Evolutionary conservation across 768 basidiomycete species (phyloP).

Genomic region (Strobilomyces dryophilus): DNA sequence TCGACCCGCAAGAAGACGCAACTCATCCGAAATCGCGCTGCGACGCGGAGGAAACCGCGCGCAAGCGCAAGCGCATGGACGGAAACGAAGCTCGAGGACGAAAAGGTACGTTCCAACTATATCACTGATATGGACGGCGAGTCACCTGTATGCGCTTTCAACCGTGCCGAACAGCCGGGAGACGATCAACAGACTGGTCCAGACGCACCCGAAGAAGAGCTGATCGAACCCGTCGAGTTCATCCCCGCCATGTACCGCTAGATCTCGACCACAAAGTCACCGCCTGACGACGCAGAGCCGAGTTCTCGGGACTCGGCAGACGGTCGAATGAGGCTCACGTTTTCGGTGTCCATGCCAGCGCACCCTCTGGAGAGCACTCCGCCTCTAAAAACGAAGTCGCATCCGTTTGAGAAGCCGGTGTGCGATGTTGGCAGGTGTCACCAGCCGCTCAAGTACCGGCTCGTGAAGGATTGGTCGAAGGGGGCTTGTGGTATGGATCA

Average conservation of each 20-base stretch:
- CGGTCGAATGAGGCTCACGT: slow-evolving; percentile 41
- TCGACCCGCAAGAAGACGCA: slow-evolving; percentile 46
- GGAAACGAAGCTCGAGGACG: slow-evolving; percentile 14
- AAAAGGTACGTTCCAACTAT: slow-evolving; percentile 45
- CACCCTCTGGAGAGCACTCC: slow-evolving; percentile 12
- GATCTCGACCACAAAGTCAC: slow-evolving; percentile 52
- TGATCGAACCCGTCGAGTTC: slow-evolving; percentile 36
- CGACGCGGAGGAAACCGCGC: slow-evolving; percentile 75
- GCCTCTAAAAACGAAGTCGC: slow-evolving; percentile 11
- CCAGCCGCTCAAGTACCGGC: slow-evolving; percentile 55
- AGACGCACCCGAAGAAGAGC: slow-evolving; percentile 37
- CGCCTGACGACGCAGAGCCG: slow-evolving; percentile 2
- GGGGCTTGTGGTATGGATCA: slow-evolving; percentile 65
- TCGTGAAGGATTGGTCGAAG: slow-evolving; percentile 56
- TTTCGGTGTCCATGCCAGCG: slow-evolving; percentile 46
- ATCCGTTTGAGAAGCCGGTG: slow-evolving; percentile 8
- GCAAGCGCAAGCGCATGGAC: slow-evolving; percentile 72
- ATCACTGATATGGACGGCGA: not conserved
- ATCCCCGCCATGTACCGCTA: slow-evolving; percentile 65
- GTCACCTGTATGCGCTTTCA: slow-evolving; percentile 24
- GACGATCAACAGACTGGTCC: slow-evolving; percentile 64
- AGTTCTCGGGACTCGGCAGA: slow-evolving; percentile 2
- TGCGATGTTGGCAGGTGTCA: slow-evolving; percentile 63
- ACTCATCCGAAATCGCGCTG: slow-evolving; percentile 65
- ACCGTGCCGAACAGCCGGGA: too few relatives aligned